phyloP scores from a whole-genome alignment of 768 basidiomycete genomes.

The Agaricus subrufescens region DNA sequence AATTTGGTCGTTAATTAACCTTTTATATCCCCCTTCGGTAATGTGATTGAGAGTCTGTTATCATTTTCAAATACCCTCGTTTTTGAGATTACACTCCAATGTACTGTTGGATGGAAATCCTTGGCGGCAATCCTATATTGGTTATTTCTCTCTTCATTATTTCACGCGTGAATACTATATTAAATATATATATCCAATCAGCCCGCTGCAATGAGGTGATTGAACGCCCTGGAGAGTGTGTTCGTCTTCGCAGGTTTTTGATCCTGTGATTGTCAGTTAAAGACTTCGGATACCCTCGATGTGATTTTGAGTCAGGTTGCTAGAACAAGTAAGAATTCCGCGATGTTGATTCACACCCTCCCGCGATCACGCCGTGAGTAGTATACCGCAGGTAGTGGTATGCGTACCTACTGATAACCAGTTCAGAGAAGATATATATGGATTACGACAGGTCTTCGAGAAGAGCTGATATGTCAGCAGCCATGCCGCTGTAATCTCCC shows the following conservation, averaged over 20 bases:
- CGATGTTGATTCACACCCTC: neutral
- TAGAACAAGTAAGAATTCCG: conserved; percentile 4
- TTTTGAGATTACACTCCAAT: neutral
- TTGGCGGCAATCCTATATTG: no score
- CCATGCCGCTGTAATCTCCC: no score
- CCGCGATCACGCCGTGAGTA: conserved; percentile 5
- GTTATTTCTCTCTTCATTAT: no score
- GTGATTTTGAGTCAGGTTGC: conserved; percentile 8
- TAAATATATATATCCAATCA: no score
- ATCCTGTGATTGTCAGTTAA: conserved; percentile 2
- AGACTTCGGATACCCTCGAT: conserved; percentile 2
- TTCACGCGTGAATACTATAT: no score
- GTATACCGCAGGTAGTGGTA: neutral
- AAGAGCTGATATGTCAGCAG: no score
- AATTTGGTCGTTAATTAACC: conserved; percentile 7
- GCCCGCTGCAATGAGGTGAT: no score
- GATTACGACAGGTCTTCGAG: no score
- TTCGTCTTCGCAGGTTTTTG: neutral
- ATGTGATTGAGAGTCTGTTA: neutral
- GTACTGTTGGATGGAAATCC: no score
- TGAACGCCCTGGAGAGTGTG: no score
- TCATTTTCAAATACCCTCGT: neutral
- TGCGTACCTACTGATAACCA: neutral
- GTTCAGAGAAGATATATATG: no score
- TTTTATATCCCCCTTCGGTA: conserved; percentile 4